Base-by-base conservation (phyloP, 345 rosid genomes). In the Pugionium cornutum region DNA sequence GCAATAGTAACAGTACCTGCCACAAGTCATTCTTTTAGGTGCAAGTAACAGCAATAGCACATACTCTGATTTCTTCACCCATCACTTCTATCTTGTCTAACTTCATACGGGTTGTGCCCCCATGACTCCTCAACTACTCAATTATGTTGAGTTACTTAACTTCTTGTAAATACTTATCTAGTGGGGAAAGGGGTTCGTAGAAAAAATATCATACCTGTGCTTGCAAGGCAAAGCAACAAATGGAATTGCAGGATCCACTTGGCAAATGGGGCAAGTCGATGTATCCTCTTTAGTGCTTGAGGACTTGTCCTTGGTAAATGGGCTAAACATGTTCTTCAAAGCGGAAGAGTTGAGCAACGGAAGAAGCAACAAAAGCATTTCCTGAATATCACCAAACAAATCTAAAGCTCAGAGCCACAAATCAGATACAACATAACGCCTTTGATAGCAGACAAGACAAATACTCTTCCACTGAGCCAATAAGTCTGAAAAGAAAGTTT, bases 321-420 rank as follows among this genome's bases (percentile, higher is more conserved):
- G 99, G 57, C 75, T 76, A 64, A 91, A 82, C 41, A 95, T 67
- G 67, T 75, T 84, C 79, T 85, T 91, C 32, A 89, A 56, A 35
- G 89, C 86, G 39, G 96, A 85, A 4, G 94, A 91, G 80, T 91
- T 95, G 56, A 95, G 97, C 81, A 91, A 90, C 59, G 99, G 99
- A 74, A 95, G 95, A 62, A 95, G 96, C 70, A 95, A 69, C 79
- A 95, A 59, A 67, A 95, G 70, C 99, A 95, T 85, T 79, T 95
- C 97, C 97, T 91, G 92, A 61, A 78, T 4, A 77, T 27, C 25
- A 68, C 45, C 62, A 60, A 53, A 66, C 67, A 46, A 49, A 58
- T 50, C 10, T n/a, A 18, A 18, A 18, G 18, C 18, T 18, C 18
- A 34, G 36, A 34, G 5, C 36, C 36, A 34, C 36, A 34, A 34